phyloP scores from a whole-genome alignment of 2,329 filamentous ascomycete genomes.

The Polychaeton citri region DNA sequence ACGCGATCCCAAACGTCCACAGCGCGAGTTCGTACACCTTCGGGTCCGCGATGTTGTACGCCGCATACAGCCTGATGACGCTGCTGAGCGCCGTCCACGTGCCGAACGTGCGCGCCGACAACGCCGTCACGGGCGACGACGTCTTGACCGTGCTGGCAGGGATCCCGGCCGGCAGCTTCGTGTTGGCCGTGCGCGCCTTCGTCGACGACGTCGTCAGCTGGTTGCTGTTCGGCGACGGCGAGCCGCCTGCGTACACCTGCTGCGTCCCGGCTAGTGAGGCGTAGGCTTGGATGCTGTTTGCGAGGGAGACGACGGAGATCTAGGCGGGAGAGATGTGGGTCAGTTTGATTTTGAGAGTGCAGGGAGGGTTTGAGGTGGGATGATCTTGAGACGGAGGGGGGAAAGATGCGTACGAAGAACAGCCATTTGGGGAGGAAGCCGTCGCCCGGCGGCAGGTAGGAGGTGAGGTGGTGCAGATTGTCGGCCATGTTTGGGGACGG shows the following conservation, averaged over 20 bases:
- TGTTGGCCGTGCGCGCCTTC: constrained; percentile 18
- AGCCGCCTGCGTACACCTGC: constrained; percentile 63
- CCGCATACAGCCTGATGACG: constrained; percentile 67
- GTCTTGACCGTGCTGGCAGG: constrained; percentile 18
- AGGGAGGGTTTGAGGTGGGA: too few species aligned
- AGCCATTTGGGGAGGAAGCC: constrained; percentile 53
- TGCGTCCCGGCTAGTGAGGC: constrained; percentile 65
- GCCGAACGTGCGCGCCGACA: constrained; percentile 69
- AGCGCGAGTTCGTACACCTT: constrained; percentile 67
- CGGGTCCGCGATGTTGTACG: constrained; percentile 63
- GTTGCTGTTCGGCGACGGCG: constrained; percentile 15
- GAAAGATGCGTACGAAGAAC: constrained; percentile 38
- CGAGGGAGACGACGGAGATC: constrained; percentile 71
- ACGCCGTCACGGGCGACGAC: constrained; percentile 49
- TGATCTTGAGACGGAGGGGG: too few species aligned
- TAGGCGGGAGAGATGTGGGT: constrained; percentile 31
- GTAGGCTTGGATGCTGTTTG: constrained; percentile 79
- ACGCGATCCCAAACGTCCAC: constrained; percentile 69
- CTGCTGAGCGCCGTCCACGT: constrained; percentile 75
- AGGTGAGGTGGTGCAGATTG: constrained; percentile 11
- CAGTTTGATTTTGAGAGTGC: constrained; percentile 3
- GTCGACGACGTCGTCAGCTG: constrained; percentile 26
- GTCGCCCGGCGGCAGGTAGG: constrained; percentile 30
- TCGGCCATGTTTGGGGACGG: constrained; percentile 15
- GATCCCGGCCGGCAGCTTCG: constrained; percentile 18